Base-by-base conservation (phyloP, 352 stramenopile species). In the Pythium phragmiticola region DNA sequence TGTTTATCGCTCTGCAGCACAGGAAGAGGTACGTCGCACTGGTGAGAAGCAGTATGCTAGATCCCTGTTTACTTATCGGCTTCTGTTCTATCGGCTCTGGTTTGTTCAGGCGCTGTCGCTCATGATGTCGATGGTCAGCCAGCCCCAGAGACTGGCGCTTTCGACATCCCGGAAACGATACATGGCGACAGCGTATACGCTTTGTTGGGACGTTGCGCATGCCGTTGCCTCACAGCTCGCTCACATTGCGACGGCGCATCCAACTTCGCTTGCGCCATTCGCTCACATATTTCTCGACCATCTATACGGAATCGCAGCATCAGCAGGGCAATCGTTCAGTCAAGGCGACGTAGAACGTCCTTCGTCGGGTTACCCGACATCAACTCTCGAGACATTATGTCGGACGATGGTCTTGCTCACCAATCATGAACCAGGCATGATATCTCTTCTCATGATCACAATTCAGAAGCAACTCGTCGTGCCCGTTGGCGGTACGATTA, bases 391-490 rank as follows among this genome's bases (percentile, higher is more conserved):
- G 28, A 70, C 78, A 14, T 73, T 93, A 7, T 93, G 84, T 60
- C 78, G 61, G 12, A 90, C 82, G 1, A 90, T 92, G 80, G 75
- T 87, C 8, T 42, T 80, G 17, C 54, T 93, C 49, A 84, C 78
- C 7, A 81, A 84, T 54, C 76, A 81, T 17, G 84, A 92, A 36
- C 80, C 72, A 30, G 79, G 84, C 6, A 78, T 92, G 47, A 77
- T 88, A 48, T 88, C 84, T 12, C 63, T 93, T 13, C 62, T 93
- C 21, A 89, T 93, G 84, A 93, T 93, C 50, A 93, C 82, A 8
- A 93, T 93, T 53, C 84, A 93, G 60, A 93, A 93, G 58, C 84
- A 93, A 58, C 76, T 91, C 17, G 79, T 89, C 5, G 75, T 74
- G 17, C 75, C 70, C 1, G 59, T 71, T 2, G 75, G 73, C 28